Percentiles rank a stretch among this genome's conserved stretches.
phyloP scores from a whole-genome alignment of 176 grass and related monocot genomes.

The Poa pratensis region DNA sequence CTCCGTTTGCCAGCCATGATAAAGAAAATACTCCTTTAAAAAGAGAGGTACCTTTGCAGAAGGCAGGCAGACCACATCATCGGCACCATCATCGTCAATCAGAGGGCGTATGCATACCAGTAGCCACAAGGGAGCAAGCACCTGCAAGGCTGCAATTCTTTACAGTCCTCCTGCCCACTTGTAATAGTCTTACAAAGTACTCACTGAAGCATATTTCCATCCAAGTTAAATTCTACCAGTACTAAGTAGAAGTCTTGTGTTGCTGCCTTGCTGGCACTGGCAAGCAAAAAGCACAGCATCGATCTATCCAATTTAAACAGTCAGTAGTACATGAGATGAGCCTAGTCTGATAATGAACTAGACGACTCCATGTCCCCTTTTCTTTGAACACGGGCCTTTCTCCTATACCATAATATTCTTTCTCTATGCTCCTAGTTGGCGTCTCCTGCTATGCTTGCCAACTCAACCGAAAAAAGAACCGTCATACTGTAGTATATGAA shows the following conservation, averaged over 20 bases:
- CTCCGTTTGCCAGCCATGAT: not conserved
- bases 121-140: not conserved
- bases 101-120: not conserved
- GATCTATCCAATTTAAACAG: not conserved
- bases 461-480: not conserved
- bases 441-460: not conserved
- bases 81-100: not conserved
- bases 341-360: not conserved
- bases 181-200: not conserved
- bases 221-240: not conserved
- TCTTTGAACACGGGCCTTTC: not conserved
- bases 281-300: not conserved
- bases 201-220: not conserved
- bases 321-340: no score
- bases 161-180: not conserved
- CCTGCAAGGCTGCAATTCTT: conserved; percentile 1
- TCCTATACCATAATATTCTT: not conserved
- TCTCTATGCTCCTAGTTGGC: not conserved
- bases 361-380: not conserved
- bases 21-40: no score
- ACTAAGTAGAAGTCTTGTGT: not conserved
- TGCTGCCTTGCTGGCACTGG: not conserved
- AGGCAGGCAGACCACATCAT: not conserved
- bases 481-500: not conserved
- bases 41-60: not conserved